Percentiles rank a stretch among this genome's conserved stretches.
Conservation (phyloP, 176 grass and related monocot genomes). For the Zoysia japonica region DNA sequence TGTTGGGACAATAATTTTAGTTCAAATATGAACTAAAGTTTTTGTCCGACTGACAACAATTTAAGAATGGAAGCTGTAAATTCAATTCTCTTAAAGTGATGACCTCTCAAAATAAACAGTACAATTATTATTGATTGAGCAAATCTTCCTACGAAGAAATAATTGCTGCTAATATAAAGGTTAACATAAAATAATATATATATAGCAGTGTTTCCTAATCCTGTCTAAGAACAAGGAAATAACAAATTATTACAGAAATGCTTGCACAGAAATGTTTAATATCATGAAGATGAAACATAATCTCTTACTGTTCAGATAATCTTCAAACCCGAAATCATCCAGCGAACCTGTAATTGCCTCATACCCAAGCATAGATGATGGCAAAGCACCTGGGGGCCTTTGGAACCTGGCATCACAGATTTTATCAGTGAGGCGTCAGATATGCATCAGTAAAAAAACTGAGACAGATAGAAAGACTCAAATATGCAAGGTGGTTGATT, state of each 20-base stretch:
- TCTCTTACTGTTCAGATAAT: conserved; percentile 86
- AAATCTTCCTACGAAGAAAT: background rate
- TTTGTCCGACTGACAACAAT: too few relatives aligned
- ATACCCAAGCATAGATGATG: conserved; percentile 88
- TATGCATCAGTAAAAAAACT: background rate
- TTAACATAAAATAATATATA: background rate
- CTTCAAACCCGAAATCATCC: conserved; percentile 96
- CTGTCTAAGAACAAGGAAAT: background rate
- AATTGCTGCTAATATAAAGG: background rate
- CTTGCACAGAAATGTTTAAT: background rate
- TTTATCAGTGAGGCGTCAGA: background rate
- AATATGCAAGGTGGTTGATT: background rate
- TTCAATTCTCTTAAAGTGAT: background rate
- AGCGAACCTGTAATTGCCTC: conserved; percentile 87
- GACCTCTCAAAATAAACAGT: background rate
- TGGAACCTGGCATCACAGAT: conserved; percentile 63
- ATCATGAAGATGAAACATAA: conserved; percentile 7
- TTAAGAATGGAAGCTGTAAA: background rate
- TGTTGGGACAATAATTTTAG: too few relatives aligned
- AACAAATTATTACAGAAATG: background rate
- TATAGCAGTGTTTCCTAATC: background rate
- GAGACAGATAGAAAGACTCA: background rate
- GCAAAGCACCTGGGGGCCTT: conserved; percentile 79
- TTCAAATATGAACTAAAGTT: too few relatives aligned
- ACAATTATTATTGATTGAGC: background rate